A percentile compares a stretch with the other conserved stretches of the same genome.
Evolutionary conservation across 2,329 filamentous ascomycete genomes (phyloP).

Genomic region (Aulographum hederae): DNA sequence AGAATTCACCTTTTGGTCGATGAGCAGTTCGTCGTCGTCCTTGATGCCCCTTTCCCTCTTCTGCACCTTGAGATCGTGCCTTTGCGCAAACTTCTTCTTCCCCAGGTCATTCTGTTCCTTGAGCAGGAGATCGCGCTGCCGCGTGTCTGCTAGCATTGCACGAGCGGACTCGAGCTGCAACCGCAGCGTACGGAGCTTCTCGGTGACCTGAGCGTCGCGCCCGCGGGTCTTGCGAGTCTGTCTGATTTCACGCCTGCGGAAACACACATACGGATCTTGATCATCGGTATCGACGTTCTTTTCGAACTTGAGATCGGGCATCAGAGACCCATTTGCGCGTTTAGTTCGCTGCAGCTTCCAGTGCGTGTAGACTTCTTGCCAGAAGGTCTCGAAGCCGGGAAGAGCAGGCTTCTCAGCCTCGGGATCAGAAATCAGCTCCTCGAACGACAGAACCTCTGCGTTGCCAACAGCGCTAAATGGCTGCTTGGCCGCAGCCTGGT

Average conservation of each 20-base stretch:
- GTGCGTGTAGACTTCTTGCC: slow-evolving; percentile 5
- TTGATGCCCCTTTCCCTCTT: slow-evolving; percentile 83
- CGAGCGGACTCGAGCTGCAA: slow-evolving; percentile 82
- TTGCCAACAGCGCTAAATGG: slow-evolving; percentile 71
- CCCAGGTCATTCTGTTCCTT: slow-evolving; percentile 61
- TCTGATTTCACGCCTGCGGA: slow-evolving; percentile 82
- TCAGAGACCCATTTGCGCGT: slow-evolving; percentile 55
- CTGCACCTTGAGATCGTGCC: slow-evolving; percentile 65
- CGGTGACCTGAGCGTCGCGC: slow-evolving; percentile 81
- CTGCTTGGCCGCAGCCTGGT: slow-evolving; percentile 64
- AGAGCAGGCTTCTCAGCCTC: too few species aligned
- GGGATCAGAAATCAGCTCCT: too few species aligned
- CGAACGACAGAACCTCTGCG: slow-evolving; percentile 48
- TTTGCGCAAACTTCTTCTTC: slow-evolving; percentile 64
- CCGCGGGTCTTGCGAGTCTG: slow-evolving; percentile 89
- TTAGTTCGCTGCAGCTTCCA: slow-evolving; percentile 15
- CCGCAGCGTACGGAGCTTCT: slow-evolving; percentile 82
- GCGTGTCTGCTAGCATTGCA: slow-evolving; percentile 58
- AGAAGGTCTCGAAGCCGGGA: slow-evolving; percentile 33
- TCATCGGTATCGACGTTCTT: slow-evolving; percentile 89
- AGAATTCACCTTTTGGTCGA: slow-evolving; percentile 78
- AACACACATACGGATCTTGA: slow-evolving; percentile 93
- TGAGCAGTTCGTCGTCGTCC: slow-evolving; percentile 68
- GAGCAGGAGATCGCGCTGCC: slow-evolving; percentile 63
- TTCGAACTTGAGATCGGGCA: slow-evolving; percentile 78